Percentiles rank a stretch among this genome's conserved stretches.
Evolutionary conservation across 164 flowering plant genomes (phyloP).

Genomic region (Kalanchoe fedtschenkoi): DNA sequence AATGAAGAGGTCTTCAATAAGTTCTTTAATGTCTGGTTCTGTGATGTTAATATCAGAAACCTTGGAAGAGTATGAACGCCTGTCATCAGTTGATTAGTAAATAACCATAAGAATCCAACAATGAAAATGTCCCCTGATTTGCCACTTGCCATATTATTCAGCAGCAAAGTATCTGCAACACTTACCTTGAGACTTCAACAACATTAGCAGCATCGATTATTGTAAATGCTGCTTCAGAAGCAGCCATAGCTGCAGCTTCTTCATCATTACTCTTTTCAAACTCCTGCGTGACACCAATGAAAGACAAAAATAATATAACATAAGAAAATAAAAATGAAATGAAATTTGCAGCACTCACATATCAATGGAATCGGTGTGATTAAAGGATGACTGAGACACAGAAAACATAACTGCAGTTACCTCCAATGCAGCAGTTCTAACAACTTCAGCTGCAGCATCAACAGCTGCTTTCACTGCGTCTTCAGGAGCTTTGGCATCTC

Average conservation of each 20-base stretch:
- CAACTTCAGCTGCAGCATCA: slow-evolving; percentile 94
- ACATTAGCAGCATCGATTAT: slow-evolving; percentile 84
- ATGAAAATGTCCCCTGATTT: neutral
- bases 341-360: neutral
- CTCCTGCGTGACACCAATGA: slow-evolving; percentile 30
- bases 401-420: slow-evolving; percentile 18
- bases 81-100: slow-evolving; percentile 15
- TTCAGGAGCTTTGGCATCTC: slow-evolving; percentile 66
- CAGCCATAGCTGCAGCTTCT: slow-evolving; percentile 83
- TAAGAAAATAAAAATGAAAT: neutral
- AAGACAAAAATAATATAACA: slow-evolving; percentile 6
- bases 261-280: slow-evolving; percentile 52
- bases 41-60: slow-evolving; percentile 16
- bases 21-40: slow-evolving; percentile 45
- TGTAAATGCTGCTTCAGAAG: slow-evolving; percentile 77
- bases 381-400: neutral
- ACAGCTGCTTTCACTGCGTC: slow-evolving; percentile 88
- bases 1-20: slow-evolving; percentile 49
- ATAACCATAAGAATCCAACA: neutral
- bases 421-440: slow-evolving; percentile 83
- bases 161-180: neutral
- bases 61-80: slow-evolving; percentile 28
- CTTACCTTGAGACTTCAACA: slow-evolving; percentile 66
- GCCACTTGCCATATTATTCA: neutral
- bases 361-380: neutral